These are phyloP conservation scores for Cylindrotheca closterium DNA, from an alignment of 108 stramenopile genomes.

Conservation along the genomic window DNA sequence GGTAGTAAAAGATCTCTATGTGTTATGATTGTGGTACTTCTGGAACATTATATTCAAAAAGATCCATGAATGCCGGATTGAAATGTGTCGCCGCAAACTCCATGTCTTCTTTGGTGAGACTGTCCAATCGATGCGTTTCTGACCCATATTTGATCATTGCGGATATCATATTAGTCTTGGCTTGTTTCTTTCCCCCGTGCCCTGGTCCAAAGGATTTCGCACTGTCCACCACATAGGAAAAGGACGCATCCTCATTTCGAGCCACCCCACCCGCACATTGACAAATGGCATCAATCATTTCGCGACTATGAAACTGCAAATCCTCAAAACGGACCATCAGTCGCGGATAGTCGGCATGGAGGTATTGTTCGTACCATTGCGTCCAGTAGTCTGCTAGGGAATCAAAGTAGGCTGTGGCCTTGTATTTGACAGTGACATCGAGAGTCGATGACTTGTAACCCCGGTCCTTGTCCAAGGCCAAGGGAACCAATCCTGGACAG, in stretches of 20 bases:
- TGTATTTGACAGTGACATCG: conserved; percentile 39
- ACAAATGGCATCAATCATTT: conserved; percentile 54
- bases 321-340: conserved; percentile 86
- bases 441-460: conserved; percentile 8
- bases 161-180: conserved; percentile 56
- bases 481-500: conserved; percentile 71
- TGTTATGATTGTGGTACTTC: neutral
- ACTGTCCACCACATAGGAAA: conserved; percentile 62
- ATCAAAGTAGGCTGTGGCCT: conserved; percentile 16
- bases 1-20: too few species aligned
- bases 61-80: conserved; percentile 61
- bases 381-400: conserved; percentile 70
- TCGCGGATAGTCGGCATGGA: conserved; percentile 66
- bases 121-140: conserved; percentile 47
- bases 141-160: conserved; percentile 83
- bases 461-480: conserved; percentile 16
- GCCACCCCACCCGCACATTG: conserved; percentile 68
- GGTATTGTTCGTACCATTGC: conserved; percentile 69
- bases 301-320: conserved; percentile 68
- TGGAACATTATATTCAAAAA: conserved; percentile 50
- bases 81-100: conserved; percentile 42
- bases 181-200: conserved; percentile 45
- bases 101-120: conserved; percentile 57
- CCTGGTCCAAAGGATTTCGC: conserved; percentile 51
- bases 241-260: conserved; percentile 33